A percentile compares a stretch with the other conserved stretches of the same genome.
phyloP scores from a whole-genome alignment of 169 alveolate genomes.

The Plasmodium reichenowi region DNA sequence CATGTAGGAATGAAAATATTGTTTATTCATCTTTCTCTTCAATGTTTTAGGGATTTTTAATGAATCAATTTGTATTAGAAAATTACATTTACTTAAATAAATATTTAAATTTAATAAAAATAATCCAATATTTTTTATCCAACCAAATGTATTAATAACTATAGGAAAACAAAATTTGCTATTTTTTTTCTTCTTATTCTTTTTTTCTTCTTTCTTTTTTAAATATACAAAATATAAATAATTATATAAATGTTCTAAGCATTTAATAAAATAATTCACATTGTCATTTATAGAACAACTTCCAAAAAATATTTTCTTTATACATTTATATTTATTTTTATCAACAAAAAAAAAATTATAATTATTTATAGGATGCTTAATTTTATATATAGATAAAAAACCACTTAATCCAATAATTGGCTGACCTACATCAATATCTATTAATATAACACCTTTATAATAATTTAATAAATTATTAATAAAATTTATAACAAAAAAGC shows the following conservation, averaged over 20 bases:
- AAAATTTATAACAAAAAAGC: constrained; percentile 33
- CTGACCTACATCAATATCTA: constrained; percentile 64
- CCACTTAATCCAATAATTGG: constrained; percentile 68
- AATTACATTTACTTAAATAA: constrained; percentile 32
- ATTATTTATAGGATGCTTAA: constrained; percentile 27
- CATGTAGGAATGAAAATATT: constrained; percentile 30
- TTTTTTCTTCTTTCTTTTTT: constrained; percentile 6
- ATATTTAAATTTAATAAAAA: constrained; percentile 53
- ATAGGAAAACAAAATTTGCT: constrained; percentile 11
- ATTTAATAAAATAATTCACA: constrained; percentile 10
- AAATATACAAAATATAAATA: constrained; percentile 34
- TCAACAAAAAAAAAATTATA: constrained; percentile 36
- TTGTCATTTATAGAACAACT: constrained; percentile 51
- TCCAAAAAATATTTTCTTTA: constrained; percentile 63
- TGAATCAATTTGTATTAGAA: constrained; percentile 67
- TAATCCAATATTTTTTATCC: constrained; percentile 52
- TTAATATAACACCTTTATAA: constrained; percentile 16
- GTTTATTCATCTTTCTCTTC: constrained; percentile 9
- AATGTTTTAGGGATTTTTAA: constrained; percentile 21
- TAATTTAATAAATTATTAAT: constrained; percentile 47
- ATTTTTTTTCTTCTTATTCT: not conserved
- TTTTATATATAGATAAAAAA: constrained; percentile 52
- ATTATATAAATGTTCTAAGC: constrained; percentile 32
- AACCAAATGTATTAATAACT: constrained; percentile 63
- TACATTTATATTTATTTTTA: constrained; percentile 42